Evolutionary conservation across 129 eudicot genomes (phyloP).

Genomic region (Flaveria trinervia): DNA sequence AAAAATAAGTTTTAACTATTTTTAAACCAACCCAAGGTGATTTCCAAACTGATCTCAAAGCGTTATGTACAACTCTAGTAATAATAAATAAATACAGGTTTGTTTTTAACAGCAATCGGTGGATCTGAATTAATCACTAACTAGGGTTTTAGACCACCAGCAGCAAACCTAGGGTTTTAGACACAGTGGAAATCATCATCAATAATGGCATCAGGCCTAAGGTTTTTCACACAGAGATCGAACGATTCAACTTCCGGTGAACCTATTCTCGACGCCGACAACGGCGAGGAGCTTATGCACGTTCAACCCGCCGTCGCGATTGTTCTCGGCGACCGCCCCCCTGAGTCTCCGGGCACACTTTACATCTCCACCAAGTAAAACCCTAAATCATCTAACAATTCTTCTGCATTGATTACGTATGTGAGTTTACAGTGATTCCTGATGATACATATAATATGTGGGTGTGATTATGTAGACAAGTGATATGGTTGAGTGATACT

Average conservation of each 20-base stretch:
- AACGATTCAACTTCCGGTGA: conserved; percentile 49
- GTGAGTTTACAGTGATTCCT: neutral
- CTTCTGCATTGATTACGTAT: neutral
- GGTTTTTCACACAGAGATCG: conserved; percentile 49
- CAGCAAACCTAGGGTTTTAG: neutral
- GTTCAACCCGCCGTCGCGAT: conserved; percentile 64
- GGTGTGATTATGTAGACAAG: conserved; percentile 42
- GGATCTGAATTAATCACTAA: too few relatives aligned
- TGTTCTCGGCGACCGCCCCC: conserved; percentile 65
- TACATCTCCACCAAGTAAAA: conserved; percentile 72
- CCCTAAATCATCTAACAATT: neutral
- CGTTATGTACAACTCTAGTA: too few relatives aligned
- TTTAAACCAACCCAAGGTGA: too few relatives aligned
- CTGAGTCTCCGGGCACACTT: conserved; percentile 75
- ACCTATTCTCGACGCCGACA: conserved; percentile 50
- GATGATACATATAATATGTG: too few relatives aligned
- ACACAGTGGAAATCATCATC: neutral
- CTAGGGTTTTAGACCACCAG: neutral
- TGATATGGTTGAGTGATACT: conserved; percentile 82
- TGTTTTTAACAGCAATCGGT: too few relatives aligned
- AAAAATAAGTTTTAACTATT: too few relatives aligned
- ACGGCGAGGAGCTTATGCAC: conserved; percentile 75
- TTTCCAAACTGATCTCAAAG: too few relatives aligned
- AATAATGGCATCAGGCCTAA: conserved; percentile 58
- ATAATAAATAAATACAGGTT: too few relatives aligned